Conservation (phyloP, 176 grass and related monocot species). For the Leersia perrieri region DNA sequence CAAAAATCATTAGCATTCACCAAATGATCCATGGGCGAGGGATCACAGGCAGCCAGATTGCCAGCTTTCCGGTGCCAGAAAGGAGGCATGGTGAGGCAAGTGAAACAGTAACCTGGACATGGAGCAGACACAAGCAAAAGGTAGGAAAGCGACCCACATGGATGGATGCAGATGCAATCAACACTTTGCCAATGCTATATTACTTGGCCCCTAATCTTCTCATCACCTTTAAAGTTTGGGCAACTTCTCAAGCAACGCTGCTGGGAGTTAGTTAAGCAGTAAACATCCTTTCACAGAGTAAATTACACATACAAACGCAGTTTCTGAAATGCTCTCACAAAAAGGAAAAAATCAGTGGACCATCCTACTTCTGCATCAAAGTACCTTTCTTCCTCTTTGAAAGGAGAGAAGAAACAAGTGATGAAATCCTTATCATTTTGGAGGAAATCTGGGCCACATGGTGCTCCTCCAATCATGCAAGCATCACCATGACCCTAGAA, state of each 20-base stretch:
- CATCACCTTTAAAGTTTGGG: not conserved
- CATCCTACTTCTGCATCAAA: not conserved
- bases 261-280: not conserved
- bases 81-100: not conserved
- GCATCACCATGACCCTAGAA: not conserved
- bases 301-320: not conserved
- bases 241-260: not conserved
- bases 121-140: not conserved
- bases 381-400: not conserved
- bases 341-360: not conserved
- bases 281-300: not conserved
- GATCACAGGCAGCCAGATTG: not conserved
- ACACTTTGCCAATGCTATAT: not conserved
- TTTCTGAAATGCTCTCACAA: not conserved
- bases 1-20: not conserved
- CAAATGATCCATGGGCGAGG: not conserved
- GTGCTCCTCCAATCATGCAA: not conserved
- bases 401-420: not conserved
- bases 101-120: not conserved
- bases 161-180: not conserved
- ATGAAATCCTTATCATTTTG: conserved; percentile 10
- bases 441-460: conserved; percentile 1
- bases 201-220: not conserved
- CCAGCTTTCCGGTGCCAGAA: not conserved
- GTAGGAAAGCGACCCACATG: not conserved